phyloP scores from a whole-genome alignment of 2,329 filamentous ascomycete species.

The Cercospora beticola region DNA sequence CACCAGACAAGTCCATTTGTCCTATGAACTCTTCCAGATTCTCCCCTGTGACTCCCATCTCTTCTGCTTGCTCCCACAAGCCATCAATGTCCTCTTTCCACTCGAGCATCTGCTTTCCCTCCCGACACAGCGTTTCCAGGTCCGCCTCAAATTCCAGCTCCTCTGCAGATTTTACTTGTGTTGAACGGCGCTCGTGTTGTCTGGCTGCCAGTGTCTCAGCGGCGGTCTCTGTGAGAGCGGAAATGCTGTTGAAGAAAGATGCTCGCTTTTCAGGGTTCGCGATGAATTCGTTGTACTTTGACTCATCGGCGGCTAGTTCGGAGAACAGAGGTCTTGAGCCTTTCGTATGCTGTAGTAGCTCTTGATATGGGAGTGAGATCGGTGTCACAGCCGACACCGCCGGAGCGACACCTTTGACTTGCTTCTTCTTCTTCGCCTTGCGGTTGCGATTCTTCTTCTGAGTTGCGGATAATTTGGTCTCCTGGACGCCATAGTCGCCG shows the following conservation, averaged over 20 bases:
- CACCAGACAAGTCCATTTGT: neutral
- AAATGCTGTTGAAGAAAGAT: neutral
- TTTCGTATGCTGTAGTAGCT: neutral
- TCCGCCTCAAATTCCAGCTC: neutral
- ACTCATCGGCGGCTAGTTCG: neutral
- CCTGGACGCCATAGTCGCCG: neutral
- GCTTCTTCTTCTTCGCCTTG: neutral
- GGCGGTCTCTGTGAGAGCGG: neutral
- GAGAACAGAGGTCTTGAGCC: neutral
- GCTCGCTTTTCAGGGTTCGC: neutral
- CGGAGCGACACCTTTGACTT: neutral
- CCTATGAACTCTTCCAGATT: neutral
- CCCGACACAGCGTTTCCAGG: neutral
- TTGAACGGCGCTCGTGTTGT: neutral
- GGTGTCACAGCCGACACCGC: neutral
- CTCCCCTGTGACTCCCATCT: neutral
- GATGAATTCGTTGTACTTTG: neutral
- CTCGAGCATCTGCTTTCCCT: neutral
- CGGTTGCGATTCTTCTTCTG: conserved; percentile 3
- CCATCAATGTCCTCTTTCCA: neutral
- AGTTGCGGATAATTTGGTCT: neutral
- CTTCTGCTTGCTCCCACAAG: neutral
- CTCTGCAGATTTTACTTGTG: neutral
- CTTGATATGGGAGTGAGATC: neutral
- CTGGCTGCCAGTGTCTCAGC: neutral